Evolutionary conservation across 2,329 filamentous ascomycete species (phyloP).

Genomic region (Fusarium sp.): DNA sequence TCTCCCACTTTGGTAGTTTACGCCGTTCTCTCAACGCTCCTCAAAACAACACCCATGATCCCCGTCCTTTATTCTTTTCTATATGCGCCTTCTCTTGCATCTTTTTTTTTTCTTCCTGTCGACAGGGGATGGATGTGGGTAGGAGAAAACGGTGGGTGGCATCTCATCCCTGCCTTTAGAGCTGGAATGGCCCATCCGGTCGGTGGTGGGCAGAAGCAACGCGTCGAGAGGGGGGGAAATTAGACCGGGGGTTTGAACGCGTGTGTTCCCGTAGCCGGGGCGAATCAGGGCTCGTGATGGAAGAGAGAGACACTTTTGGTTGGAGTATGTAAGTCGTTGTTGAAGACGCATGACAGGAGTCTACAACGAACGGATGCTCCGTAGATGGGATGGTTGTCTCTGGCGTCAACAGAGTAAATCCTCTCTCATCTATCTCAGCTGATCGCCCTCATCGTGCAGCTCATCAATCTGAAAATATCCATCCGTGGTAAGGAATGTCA

Average conservation of each 20-base stretch:
- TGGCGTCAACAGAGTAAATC: background rate
- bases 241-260: conserved; percentile 20
- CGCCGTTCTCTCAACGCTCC: conserved; percentile 1
- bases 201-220: conserved; percentile 27
- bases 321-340: background rate
- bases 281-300: conserved; percentile 29
- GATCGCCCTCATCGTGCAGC: background rate
- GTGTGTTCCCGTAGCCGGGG: conserved; percentile 15
- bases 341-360: conserved; percentile 18
- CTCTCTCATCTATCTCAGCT: background rate
- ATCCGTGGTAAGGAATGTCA: conserved; percentile 6
- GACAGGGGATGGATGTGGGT: conserved; percentile 14
- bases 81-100: conserved; percentile 5
- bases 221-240: conserved; percentile 32
- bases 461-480: background rate
- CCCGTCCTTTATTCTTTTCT: conserved; percentile 1
- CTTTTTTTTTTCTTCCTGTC: background rate
- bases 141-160: conserved; percentile 31
- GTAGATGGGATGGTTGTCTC: background rate
- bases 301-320: conserved; percentile 14
- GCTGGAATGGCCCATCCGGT: conserved; percentile 10
- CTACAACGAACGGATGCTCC: background rate
- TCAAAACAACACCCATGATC: conserved; percentile 26
- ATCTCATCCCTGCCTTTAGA: conserved; percentile 2
- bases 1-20: conserved; percentile 24